Evolutionary conservation across 441 rosid genomes (phyloP), one percentile per base, ranked within the genome.

Genomic region (Adansonia madagascariensis): DNA sequence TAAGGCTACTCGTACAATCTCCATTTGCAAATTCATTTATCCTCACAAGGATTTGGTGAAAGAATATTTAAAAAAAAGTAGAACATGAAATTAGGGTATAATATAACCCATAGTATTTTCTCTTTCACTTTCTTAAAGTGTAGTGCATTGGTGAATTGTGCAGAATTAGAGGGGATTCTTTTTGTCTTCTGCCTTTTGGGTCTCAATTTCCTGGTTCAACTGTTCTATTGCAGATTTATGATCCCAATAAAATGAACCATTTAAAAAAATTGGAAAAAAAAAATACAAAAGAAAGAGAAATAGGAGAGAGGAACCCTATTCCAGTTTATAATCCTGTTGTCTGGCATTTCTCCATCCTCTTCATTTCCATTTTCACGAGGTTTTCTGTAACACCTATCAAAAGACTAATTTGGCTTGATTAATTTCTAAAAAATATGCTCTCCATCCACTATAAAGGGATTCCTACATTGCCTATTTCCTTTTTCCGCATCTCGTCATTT

Each of bases 1-100:
- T 66, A 66, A 15, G 52, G 52, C 27, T 31, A 5, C 44, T 62
- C 8, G n/a, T 10, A 43, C 46, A 66, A 66, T 9, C 50, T 17
- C 71, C 50, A 65, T 66, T 6, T 46, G 53, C 15, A 46, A 67
- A 67, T 67, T 44, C 53, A 18, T 44, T 67, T 44, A 39, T 63
- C 10, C 69, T 14, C 41, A n/a, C 4, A 64, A 39, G 11, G 47
- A 64, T 39, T 14, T 64, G 47, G 47, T 43, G 18, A 57, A 31
- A 65, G 70, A 65, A 43, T 65, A 65, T 65, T 17, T 31, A 41
- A 35, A 4, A n/a, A 41, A 65, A 17, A 8, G 50, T 65, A 65
- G 50, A 43, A 43, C 49, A 39, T 64, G 49, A 64, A 39, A 39
- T n/a, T n/a, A 64, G 24, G 24, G 49, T 63, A 62, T 14, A 62